A percentile compares a stretch with the other conserved stretches of the same genome.
Conservation (phyloP, 768 basidiomycete genomes). For the Naganishia onofrii region DNA sequence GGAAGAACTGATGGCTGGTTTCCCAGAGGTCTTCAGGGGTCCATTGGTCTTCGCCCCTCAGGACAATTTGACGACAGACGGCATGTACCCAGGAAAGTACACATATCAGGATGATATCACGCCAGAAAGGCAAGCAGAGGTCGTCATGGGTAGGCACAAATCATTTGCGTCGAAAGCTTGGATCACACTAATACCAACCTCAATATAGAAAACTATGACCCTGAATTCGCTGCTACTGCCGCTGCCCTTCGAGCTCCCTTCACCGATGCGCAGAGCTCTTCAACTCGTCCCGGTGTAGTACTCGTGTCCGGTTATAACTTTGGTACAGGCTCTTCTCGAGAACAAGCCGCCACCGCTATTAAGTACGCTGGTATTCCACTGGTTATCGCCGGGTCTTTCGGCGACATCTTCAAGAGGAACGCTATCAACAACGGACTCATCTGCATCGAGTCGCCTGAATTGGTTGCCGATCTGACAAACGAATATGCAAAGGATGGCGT, state of each 20-base stretch:
- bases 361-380: conserved; percentile 88
- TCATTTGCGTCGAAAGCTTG: background rate
- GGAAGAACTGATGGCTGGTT: conserved; percentile 73
- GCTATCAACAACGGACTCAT: conserved; percentile 98
- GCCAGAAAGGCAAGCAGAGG: conserved; percentile 84
- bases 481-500: conserved; percentile 69
- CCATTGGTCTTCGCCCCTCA: conserved; percentile 88
- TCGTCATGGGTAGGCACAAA: conserved; percentile 68
- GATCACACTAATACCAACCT: background rate
- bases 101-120: conserved; percentile 99
- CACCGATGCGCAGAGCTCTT: conserved; percentile 35
- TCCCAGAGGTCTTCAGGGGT: conserved; percentile 78
- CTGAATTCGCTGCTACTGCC: conserved; percentile 71
- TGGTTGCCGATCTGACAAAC: conserved; percentile 77
- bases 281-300: conserved; percentile 64
- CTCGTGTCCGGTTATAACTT: conserved; percentile 96
- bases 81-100: conserved; percentile 97
- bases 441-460: conserved; percentile 85
- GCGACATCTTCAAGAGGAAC: conserved; percentile 98
- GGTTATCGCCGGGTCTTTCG: conserved; percentile 96
- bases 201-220: conserved; percentile 83
- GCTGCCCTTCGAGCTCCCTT: conserved; percentile 52
- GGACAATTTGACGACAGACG: conserved; percentile 97
- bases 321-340: conserved; percentile 95
- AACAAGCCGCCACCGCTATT: conserved; percentile 96